Evolutionary conservation across 2,329 filamentous ascomycete species (phyloP), one percentile per base, ranked within the genome.

Genomic region (Kalmusia sp.): DNA sequence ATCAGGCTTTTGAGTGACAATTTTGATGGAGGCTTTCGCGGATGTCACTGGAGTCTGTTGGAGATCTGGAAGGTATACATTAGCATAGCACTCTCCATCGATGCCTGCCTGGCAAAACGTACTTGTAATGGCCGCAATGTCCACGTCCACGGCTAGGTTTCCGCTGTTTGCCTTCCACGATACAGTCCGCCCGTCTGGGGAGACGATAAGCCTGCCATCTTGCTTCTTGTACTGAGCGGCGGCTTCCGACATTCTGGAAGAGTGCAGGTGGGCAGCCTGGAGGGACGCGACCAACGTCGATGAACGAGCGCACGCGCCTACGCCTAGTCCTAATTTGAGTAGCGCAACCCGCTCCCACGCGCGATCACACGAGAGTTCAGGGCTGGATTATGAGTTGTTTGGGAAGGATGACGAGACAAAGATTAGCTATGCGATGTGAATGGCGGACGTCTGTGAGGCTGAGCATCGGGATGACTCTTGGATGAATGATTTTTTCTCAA

Each of bases 1-100:
- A 24, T 80, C 73, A 22, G 80, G 79, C 40, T 84, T 76, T 71
- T 92, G 89, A 57, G 89, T 89, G 64, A 97, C 91, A 50, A 99
- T 88, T 74, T 95, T 96, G 54, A 98, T 84, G 83, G 96, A 96
- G 48, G 96, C 92, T 80, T 96, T 97, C 15, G 92, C 81, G 30
- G 86, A 87, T n/a, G 82, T 87, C 55, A 92, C 91, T 11, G 95
- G 93, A 1, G 95, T 98, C 74, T 98, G 93, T 75, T 99, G 93
- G 43, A 99, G 85, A 77, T 98, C 91, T 95, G 64, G 27, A 21
- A 28, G 54, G 34, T 46, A 41, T 24, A 27, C 22, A 21, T 47
- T 5, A 37, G 33, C 25, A 12, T 25, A 19, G 37, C 14, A 17
- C 17, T 6, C 47, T 49, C 49, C 34, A 39, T 51, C 54, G 30